Conservation (phyloP, 768 basidiomycete genomes). For the Leucogyrophana mollusca region DNA sequence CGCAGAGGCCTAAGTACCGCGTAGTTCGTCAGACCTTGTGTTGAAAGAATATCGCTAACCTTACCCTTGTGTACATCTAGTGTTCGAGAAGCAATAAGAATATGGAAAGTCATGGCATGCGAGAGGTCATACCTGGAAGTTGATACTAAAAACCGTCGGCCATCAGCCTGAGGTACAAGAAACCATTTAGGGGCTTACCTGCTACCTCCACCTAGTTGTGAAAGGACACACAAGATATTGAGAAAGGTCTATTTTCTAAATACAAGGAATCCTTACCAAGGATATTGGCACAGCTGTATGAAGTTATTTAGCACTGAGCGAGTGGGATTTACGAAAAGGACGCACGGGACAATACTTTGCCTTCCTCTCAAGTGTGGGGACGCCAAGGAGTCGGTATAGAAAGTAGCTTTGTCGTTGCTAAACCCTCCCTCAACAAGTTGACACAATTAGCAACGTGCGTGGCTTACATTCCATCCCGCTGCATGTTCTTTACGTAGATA, state of each 20-base stretch:
- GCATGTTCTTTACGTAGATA: constrained; percentile 73
- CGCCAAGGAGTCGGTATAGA: constrained; percentile 61
- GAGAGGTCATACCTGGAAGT: constrained; percentile 54
- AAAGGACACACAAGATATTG: not conserved
- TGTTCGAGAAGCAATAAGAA: not conserved
- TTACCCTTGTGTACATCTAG: constrained; percentile 67
- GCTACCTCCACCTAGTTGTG: constrained; percentile 47
- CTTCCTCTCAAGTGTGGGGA: constrained; percentile 62
- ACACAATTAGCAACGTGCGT: not conserved
- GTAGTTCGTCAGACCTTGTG: not conserved
- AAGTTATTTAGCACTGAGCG: not conserved
- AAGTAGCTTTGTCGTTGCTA: constrained; percentile 74
- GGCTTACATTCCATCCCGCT: constrained; percentile 62
- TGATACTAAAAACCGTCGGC: constrained; percentile 47
- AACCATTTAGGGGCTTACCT: constrained; percentile 35
- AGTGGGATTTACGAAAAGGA: constrained; percentile 7
- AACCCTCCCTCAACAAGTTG: not conserved
- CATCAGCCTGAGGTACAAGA: not conserved
- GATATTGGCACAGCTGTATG: constrained; percentile 61
- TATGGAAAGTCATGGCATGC: not conserved
- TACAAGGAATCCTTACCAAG: constrained; percentile 35
- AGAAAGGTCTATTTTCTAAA: not conserved
- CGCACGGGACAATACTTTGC: constrained; percentile 66
- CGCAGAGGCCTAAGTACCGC: constrained; percentile 49
- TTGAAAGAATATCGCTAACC: constrained; percentile 5